These are phyloP conservation scores for Daldinia vernicosa DNA, from an alignment of 495 filamentous ascomycete species.

Conservation along the genomic window DNA sequence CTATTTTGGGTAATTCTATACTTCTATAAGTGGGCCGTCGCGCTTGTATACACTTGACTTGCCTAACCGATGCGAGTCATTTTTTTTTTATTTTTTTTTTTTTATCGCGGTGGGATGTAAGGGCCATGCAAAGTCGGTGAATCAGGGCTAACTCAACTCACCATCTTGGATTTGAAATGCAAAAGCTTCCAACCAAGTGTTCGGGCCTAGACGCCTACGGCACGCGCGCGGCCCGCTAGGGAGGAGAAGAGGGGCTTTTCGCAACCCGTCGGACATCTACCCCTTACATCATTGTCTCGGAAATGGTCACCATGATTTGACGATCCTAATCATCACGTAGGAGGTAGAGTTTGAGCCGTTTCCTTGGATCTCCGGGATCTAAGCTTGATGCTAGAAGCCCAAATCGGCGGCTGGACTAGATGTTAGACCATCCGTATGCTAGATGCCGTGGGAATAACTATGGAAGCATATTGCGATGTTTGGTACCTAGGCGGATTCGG, in stretches of 20 bases:
- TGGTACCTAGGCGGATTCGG: neutral
- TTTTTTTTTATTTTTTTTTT: neutral
- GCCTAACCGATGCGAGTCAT: conserved; percentile 34
- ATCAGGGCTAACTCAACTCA: conserved; percentile 12
- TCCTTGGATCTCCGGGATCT: conserved; percentile 18
- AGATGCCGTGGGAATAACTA: conserved; percentile 10
- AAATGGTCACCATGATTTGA: conserved; percentile 18
- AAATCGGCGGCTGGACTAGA: conserved; percentile 11
- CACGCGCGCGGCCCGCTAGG: conserved; percentile 37
- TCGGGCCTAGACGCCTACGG: conserved; percentile 27
- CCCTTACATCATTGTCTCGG: conserved; percentile 36
- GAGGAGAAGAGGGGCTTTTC: conserved; percentile 26
- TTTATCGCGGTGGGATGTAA: conserved; percentile 24
- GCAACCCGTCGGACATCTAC: conserved; percentile 2
- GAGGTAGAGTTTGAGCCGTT: conserved; percentile 7
- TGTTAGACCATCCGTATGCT: conserved; percentile 24
- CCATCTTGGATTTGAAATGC: neutral
- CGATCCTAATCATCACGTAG: conserved; percentile 1
- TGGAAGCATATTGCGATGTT: conserved; percentile 16
- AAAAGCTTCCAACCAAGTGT: conserved; percentile 16
- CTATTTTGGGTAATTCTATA: conserved; percentile 28
- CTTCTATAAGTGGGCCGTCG: conserved; percentile 16
- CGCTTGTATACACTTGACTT: neutral
- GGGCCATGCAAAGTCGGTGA: conserved; percentile 38
- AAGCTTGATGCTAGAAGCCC: conserved; percentile 11